Conservation (phyloP, 768 basidiomycete genomes). For the Coprinellus micaceus region DNA sequence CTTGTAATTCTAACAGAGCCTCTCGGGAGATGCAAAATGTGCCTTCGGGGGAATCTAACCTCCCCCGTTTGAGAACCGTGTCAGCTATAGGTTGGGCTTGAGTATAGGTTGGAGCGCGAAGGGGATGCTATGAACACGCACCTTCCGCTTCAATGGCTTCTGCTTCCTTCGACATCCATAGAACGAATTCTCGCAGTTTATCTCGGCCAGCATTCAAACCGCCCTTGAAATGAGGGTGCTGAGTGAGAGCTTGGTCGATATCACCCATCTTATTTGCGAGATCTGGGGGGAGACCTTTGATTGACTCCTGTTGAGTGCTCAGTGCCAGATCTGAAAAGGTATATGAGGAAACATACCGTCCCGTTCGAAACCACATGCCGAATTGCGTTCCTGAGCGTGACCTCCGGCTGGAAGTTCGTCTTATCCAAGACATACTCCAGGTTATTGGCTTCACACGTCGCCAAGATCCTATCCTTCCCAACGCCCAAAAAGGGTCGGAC, state of each 20-base stretch:
- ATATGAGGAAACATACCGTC: constrained; percentile 14
- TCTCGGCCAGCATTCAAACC: constrained; percentile 31
- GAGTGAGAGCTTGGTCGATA: constrained; percentile 28
- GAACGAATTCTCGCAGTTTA: constrained; percentile 36
- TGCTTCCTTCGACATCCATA: constrained; percentile 30
- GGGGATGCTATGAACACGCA: constrained; percentile 14
- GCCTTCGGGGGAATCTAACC: constrained; percentile 43
- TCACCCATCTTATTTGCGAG: constrained; percentile 29
- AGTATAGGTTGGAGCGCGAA: constrained; percentile 1
- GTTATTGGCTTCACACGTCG: constrained; percentile 63
- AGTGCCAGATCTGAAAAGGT: not conserved
- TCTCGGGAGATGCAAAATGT: constrained; percentile 45
- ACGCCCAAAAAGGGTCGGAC: constrained; percentile 67
- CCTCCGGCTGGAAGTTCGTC: constrained; percentile 70
- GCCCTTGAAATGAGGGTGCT: constrained; percentile 22
- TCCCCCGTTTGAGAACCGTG: constrained; percentile 31
- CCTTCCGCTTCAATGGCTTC: constrained; percentile 46
- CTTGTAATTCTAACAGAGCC: constrained; percentile 29
- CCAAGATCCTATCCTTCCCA: constrained; percentile 71
- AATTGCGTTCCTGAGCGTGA: constrained; percentile 72
- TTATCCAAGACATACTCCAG: constrained; percentile 62
- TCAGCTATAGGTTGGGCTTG: constrained; percentile 48
- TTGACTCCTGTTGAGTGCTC: constrained; percentile 7
- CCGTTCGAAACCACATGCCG: constrained; percentile 35
- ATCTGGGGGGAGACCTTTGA: constrained; percentile 22